Evolutionary conservation across 805 yeast species (phyloP).

Genomic region (Monosporozyma servazzii): DNA sequence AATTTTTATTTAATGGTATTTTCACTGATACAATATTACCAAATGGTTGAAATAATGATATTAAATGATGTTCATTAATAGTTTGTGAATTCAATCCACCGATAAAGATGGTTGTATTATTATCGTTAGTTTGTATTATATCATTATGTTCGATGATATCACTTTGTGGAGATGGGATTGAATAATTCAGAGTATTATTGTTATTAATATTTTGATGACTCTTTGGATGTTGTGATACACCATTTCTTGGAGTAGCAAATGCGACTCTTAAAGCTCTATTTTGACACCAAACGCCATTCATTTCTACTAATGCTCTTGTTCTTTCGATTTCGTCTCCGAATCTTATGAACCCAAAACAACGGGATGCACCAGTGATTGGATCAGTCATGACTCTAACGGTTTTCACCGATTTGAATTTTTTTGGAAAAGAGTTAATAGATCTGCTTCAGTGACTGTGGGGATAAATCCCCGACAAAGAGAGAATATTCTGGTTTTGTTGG

Average conservation of each 20-base stretch:
- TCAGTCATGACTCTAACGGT: conserved; percentile 83
- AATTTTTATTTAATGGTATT: conserved; percentile 70
- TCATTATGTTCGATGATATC: background rate
- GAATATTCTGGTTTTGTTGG: conserved; percentile 70
- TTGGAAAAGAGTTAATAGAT: conserved; percentile 62
- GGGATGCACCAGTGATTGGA: conserved; percentile 65
- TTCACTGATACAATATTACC: conserved; percentile 63
- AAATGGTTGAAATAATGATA: conserved; percentile 58
- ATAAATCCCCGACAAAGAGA: conserved; percentile 72
- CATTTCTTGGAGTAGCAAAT: conserved; percentile 62
- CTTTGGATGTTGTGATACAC: background rate
- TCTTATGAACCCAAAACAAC: conserved; percentile 76
- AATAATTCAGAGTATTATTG: background rate
- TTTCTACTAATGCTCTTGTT: conserved; percentile 55
- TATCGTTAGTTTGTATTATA: background rate
- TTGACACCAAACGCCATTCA: conserved; percentile 75
- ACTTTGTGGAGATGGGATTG: conserved; percentile 1
- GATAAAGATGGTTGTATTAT: conserved; percentile 66
- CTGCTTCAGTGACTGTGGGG: conserved; percentile 74
- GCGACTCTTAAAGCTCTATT: conserved; percentile 73
- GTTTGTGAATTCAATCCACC: conserved; percentile 63
- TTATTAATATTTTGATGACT: background rate
- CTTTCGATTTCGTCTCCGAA: conserved; percentile 64
- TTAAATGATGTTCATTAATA: conserved; percentile 51
- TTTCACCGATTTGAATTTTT: conserved; percentile 56